Evolutionary conservation across 768 basidiomycete species (phyloP), one percentile per base, ranked within the genome.

Genomic region (Rhodotorula sphaerocarpa): DNA sequence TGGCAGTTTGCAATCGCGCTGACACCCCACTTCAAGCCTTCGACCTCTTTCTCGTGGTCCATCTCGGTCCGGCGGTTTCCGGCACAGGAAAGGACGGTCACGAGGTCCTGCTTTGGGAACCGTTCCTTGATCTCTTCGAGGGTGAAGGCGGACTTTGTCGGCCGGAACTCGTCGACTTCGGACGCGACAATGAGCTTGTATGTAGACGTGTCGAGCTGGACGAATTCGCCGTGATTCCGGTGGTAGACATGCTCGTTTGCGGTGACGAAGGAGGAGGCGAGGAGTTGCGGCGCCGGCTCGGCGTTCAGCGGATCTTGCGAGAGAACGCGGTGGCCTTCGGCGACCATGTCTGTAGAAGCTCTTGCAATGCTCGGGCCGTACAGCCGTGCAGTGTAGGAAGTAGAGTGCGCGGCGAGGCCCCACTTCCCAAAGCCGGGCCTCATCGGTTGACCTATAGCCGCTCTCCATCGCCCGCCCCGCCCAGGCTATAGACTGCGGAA

Each of bases 211-310:
- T 73, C 60, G 36, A 39, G 36, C 46, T 69, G 54, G 45, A 68
- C 69, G 57, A 64, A 34, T 23, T 23, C 46, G 48, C 85, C 82
- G 69, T 87, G 86, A 70, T 87, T 87, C 39, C 86, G 82, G 62
- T 82, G 82, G 70, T 86, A 88, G 15, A 83, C 77, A n/a, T 84
- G 77, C 48, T 80, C 80, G 55, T 81, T 79, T 1, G 86, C 85
- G 0, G 86, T 87, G 59, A 81, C 62, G 10, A 79, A 72, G 70
- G 83, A 83, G 67, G 83, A 80, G 25, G 82, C 79, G 18, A 87
- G 78, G 23, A 79, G 78, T 42, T 78, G 73, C 9, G 79, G 79
- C 3, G 78, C 75, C 1, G 86, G 83, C 66, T 88, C 86, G 23
- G 86, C 85, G 71, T 87, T 87, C 76, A 82, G 83, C 4, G 86